A percentile compares a stretch with the other conserved stretches of the same genome.
These are phyloP conservation scores for Fusarium armeniacum DNA, from an alignment of 2,329 filamentous ascomycete species.

Conservation along the genomic window DNA sequence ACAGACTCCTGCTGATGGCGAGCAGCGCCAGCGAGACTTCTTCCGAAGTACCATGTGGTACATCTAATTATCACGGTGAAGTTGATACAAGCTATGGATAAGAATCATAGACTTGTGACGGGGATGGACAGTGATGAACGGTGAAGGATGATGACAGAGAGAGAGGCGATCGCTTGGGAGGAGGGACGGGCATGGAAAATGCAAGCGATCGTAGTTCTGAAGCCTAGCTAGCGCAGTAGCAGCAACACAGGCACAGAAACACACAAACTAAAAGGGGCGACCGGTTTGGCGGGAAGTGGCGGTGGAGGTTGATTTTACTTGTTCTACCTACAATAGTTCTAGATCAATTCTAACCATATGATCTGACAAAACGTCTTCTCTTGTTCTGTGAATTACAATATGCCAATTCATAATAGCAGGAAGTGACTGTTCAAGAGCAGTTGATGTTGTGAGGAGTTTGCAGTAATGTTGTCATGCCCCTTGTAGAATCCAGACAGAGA, in stretches of 20 bases:
- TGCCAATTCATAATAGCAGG: too few species aligned
- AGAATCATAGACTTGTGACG: neutral
- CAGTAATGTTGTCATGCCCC: neutral
- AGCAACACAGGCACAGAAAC: constrained; percentile 17
- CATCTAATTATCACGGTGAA: constrained; percentile 50
- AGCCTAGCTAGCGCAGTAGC: constrained; percentile 5
- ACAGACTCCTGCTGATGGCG: constrained; percentile 47
- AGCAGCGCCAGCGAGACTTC: constrained; percentile 54
- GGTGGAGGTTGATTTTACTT: constrained; percentile 52
- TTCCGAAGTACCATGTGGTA: constrained; percentile 62
- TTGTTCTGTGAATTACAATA: constrained; percentile 1
- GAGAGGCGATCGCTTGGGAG: constrained; percentile 37
- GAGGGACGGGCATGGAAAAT: constrained; percentile 37
- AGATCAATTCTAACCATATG: constrained; percentile 25
- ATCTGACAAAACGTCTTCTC: constrained; percentile 11
- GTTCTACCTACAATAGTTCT: constrained; percentile 30
- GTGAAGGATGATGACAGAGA: constrained; percentile 4
- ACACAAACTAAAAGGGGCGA: constrained; percentile 52
- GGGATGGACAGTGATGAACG: neutral
- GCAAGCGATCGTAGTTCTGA: constrained; percentile 32
- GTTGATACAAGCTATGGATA: neutral
- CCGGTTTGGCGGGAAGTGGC: constrained; percentile 55
- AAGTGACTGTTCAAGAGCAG: neutral
- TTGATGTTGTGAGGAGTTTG: neutral
- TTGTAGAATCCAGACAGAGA: neutral